phyloP scores from a whole-genome alignment of 352 stramenopile genomes.

The Aphanomyces euteiches region DNA sequence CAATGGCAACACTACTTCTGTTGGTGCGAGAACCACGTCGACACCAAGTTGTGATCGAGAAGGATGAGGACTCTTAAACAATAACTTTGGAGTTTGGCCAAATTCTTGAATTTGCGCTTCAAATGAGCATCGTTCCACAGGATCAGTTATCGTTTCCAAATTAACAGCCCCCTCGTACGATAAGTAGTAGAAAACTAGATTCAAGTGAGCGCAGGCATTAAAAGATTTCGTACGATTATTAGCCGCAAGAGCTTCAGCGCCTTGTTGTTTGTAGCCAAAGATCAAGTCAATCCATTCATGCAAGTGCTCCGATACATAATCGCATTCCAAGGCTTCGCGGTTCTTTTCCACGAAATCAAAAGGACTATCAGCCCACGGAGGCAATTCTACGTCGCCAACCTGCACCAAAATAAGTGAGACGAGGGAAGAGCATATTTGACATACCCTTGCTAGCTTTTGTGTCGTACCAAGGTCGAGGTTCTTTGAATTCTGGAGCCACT shows the following conservation, averaged over 20 bases:
- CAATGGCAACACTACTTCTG: conserved; percentile 52
- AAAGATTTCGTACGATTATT: conserved; percentile 59
- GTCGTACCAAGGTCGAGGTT: conserved; percentile 33
- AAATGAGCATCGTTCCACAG: conserved; percentile 91
- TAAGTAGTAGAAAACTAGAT: conserved; percentile 84
- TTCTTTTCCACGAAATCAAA: conserved; percentile 72
- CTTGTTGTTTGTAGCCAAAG: conserved; percentile 74
- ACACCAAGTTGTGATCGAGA: conserved; percentile 57
- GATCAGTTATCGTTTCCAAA: conserved; percentile 82
- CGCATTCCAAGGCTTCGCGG: conserved; percentile 67
- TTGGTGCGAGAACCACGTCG: conserved; percentile 25
- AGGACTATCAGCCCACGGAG: conserved; percentile 89
- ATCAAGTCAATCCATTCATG: conserved; percentile 85
- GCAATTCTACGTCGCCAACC: conserved; percentile 93
- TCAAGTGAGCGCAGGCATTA: no score
- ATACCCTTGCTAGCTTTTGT: conserved; percentile 29
- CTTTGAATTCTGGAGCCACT: conserved; percentile 32
- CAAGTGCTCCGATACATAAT: conserved; percentile 64
- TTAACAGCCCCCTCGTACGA: conserved; percentile 86
- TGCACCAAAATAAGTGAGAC: conserved; percentile 28
- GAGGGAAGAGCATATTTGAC: conserved; percentile 14
- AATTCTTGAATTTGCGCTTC: conserved; percentile 92
- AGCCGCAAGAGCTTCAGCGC: conserved; percentile 61
- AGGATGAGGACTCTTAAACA: conserved; percentile 71
- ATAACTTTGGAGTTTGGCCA: conserved; percentile 80